Conservation (phyloP, 345 rosid species). For the Eucalyptus pauciflora region DNA sequence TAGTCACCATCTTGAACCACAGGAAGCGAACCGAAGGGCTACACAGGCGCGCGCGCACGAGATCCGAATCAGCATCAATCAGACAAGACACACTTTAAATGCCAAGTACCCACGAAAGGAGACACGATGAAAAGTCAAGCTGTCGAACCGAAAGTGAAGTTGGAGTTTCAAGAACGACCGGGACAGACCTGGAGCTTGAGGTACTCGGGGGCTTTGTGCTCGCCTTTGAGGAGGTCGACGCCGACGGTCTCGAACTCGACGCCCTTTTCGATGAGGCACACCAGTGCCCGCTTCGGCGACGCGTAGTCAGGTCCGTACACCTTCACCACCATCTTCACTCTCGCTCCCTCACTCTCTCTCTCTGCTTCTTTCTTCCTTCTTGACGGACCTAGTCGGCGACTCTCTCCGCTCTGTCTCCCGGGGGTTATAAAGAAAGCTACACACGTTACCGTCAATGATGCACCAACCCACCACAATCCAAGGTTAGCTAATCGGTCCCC, state of each 20-base stretch:
- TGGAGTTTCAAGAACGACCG: too few species aligned
- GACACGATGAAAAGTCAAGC: background rate
- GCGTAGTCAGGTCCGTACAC: constrained; percentile 45
- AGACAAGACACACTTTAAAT: background rate
- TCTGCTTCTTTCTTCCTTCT: background rate
- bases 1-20: constrained; percentile 58
- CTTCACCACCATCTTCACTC: constrained; percentile 36
- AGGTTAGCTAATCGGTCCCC: too few species aligned
- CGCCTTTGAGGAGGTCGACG: constrained; percentile 50
- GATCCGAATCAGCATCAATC: background rate
- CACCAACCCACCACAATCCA: too few species aligned
- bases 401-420: background rate
- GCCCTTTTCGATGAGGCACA: constrained; percentile 40
- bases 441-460: too few species aligned
- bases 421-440: background rate
- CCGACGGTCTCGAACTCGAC: constrained; percentile 43
- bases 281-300: constrained; percentile 36
- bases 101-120: background rate
- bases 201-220: constrained; percentile 32
- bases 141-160: background rate
- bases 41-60: background rate
- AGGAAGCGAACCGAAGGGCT: constrained; percentile 70
- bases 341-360: background rate
- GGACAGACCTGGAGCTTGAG: constrained; percentile 47
- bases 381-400: background rate